A percentile compares a stretch with the other conserved stretches of the same genome.
Conservation (phyloP, 2,329 filamentous ascomycete genomes). For the Teratosphaeria epicoccoides region DNA sequence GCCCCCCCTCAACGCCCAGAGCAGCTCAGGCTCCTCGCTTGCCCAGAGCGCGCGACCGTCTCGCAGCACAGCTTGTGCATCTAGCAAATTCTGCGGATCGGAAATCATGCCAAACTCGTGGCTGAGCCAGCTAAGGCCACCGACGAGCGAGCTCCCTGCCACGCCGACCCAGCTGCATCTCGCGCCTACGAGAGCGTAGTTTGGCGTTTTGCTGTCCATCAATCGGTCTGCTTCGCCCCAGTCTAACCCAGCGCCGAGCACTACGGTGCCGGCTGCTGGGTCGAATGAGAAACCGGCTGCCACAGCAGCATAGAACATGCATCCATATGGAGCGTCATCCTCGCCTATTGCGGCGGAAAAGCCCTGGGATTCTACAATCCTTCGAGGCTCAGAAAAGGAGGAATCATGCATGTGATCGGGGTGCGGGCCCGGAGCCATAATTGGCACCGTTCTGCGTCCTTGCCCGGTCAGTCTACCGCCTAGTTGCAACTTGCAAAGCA, state of each 20-base stretch:
- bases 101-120: conserved; percentile 28
- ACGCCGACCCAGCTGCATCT: conserved; percentile 32
- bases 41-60: conserved; percentile 32
- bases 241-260: conserved; percentile 27
- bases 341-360: too few species aligned
- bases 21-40: conserved; percentile 28
- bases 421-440: too few species aligned
- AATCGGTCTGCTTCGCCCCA: conserved; percentile 30
- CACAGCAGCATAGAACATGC: too few species aligned
- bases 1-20: conserved; percentile 34
- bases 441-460: too few species aligned
- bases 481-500: too few species aligned
- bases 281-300: too few species aligned
- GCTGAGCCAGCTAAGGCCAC: conserved; percentile 32
- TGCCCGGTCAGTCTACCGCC: too few species aligned
- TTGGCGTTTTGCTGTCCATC: conserved; percentile 26
- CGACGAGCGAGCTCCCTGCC: conserved; percentile 27
- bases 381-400: too few species aligned
- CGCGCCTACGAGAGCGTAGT: conserved; percentile 28
- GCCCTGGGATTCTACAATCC: too few species aligned
- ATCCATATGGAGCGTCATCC: too few species aligned
- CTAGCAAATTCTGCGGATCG: conserved; percentile 33
- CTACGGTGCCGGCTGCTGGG: conserved; percentile 20
- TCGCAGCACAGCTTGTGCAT: conserved; percentile 29
- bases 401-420: too few species aligned